Evolutionary conservation across 441 rosid species (phyloP).

Genomic region (Gossypium armourianum): DNA sequence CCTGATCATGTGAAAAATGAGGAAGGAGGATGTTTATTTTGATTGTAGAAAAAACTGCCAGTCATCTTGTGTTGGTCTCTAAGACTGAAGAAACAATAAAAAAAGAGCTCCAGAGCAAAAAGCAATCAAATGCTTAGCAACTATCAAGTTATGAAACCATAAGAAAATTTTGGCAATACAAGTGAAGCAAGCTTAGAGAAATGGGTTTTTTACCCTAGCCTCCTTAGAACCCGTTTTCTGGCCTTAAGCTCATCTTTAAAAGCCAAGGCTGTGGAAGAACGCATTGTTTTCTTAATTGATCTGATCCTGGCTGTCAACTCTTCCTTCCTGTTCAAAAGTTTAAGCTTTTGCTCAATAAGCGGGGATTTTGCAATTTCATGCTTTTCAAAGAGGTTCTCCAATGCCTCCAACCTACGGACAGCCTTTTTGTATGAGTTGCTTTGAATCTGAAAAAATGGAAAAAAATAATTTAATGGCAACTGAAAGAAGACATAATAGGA

Average conservation of each 20-base stretch:
- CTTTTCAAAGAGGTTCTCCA: constrained; percentile 72
- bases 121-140: neutral
- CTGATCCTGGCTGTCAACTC: constrained; percentile 66
- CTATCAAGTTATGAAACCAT: constrained; percentile 3
- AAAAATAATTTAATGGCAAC: constrained; percentile 12
- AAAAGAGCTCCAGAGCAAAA: neutral
- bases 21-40: neutral
- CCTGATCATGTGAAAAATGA: neutral
- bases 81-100: constrained; percentile 1
- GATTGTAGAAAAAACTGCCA: neutral
- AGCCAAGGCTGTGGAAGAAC: constrained; percentile 66
- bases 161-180: neutral
- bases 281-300: constrained; percentile 61
- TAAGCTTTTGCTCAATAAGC: constrained; percentile 62
- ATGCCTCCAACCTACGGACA: constrained; percentile 66
- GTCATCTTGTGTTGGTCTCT: neutral
- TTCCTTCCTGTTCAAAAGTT: constrained; percentile 64
- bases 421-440: constrained; percentile 67
- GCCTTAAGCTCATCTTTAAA: constrained; percentile 97
- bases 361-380: constrained; percentile 87
- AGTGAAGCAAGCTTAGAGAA: neutral
- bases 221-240: constrained; percentile 79
- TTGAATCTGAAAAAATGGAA: constrained; percentile 40
- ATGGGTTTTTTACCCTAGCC: constrained; percentile 55
- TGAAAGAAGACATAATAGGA: constrained; percentile 4